Conservation (phyloP, 345 rosid species). For the Linum tenue region DNA sequence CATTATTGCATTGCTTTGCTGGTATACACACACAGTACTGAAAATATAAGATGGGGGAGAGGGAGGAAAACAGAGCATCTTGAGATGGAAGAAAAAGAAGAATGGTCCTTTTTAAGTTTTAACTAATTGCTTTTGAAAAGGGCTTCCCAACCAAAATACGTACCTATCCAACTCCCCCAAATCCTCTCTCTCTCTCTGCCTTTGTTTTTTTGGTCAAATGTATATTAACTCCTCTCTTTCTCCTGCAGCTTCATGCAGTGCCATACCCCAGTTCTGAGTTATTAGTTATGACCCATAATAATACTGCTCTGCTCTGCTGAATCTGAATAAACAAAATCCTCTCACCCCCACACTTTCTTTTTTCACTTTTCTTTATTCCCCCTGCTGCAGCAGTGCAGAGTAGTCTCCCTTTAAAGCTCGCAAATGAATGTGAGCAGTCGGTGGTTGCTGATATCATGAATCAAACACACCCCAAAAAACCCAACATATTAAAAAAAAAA, state of each 20-base stretch:
- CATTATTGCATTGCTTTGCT: neutral
- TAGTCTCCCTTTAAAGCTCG: too few species aligned
- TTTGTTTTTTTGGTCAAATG: neutral
- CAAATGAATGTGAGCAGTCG: too few species aligned
- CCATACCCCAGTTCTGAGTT: constrained; percentile 4
- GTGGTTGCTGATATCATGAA: too few species aligned
- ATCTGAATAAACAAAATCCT: too few species aligned
- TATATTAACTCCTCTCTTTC: neutral
- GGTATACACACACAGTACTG: too few species aligned
- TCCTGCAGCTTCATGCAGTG: constrained; percentile 4
- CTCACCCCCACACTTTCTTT: too few species aligned
- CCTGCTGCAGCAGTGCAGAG: too few species aligned
- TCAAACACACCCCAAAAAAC: too few species aligned
- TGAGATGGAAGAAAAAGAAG: neutral
- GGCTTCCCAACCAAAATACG: neutral
- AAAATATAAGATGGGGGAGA: neutral
- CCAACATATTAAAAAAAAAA: too few species aligned
- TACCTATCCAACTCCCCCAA: constrained; percentile 12
- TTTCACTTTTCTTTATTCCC: too few species aligned
- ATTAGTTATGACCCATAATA: too few species aligned
- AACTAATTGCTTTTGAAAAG: constrained; percentile 18
- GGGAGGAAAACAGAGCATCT: neutral
- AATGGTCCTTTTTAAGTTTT: constrained; percentile 12
- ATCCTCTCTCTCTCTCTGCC: neutral
- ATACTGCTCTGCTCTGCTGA: too few species aligned